Base-by-base conservation (phyloP, 345 rosid genomes). In the Eucalyptus pauciflora region DNA sequence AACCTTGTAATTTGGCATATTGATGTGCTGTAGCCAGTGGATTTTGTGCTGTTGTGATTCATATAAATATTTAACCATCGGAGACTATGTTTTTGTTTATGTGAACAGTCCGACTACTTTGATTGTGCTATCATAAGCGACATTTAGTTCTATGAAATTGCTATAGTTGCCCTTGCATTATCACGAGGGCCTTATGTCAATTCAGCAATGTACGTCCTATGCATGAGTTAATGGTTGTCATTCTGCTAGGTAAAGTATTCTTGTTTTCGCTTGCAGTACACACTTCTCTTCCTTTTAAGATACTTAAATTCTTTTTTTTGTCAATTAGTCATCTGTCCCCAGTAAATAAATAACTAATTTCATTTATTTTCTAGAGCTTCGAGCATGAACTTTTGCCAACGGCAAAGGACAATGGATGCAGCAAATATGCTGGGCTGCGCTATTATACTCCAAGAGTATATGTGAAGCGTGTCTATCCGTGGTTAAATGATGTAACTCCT, bases 391-490 rank as follows among this genome's bases (percentile, higher is more conserved):
- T 86, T 52, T 91, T 92, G 79, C 93, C 91, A 91, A 83, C 81
- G 91, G 86, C 91, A 7, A 92, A 91, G 48, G 94, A 91, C 88
- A 87, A 87, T 52, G 89, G 89, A 20, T 86, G 90, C 89, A 90
- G 90, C 87, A 62, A 92, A 64, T 85, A 93, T 89, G 94, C 91
- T 71, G 92, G 91, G 86, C 90, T 87, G 58, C 62, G 24, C 45
- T 90, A 86, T 81, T 91, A 88, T 76, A 91, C 86, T 87, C 88
- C 93, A 85, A 29, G 94, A 86, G 87, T 90, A 91, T 50, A 89
- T 89, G 90, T 90, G 83, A 95, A 95, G 93, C 93, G 93, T 67
- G 86, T 90, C 76, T 89, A 90, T 91, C 93, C 90, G 49, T 94
- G 94, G 94, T 87, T 92, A 88, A 64, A 85, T 89, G 91, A 91